phyloP scores from a whole-genome alignment of 2,329 filamentous ascomycete species.

The Ilyonectria mors-panacis region DNA sequence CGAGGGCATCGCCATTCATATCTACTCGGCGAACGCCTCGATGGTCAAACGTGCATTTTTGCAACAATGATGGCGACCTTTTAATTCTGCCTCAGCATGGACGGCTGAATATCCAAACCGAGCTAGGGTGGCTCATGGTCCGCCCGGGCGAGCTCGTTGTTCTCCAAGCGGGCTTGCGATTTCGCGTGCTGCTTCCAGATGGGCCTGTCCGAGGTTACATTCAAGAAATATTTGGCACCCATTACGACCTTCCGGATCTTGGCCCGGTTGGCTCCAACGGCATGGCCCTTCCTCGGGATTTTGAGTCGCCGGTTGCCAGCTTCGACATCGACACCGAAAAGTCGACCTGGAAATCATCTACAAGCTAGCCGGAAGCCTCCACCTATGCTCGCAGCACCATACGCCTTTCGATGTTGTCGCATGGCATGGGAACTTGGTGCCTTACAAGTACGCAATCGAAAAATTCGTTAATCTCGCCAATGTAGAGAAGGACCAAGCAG shows the following conservation, averaged over 20 bases:
- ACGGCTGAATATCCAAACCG: constrained; percentile 80
- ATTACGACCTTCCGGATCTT: constrained; percentile 78
- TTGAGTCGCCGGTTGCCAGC: constrained; percentile 77
- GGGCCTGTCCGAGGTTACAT: constrained; percentile 79
- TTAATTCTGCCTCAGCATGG: constrained; percentile 82
- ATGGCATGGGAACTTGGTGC: constrained; percentile 78
- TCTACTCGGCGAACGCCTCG: constrained; percentile 60
- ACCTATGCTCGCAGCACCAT: constrained; percentile 71
- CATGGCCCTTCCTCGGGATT: constrained; percentile 80
- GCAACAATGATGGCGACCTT: constrained; percentile 75
- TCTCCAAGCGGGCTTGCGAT: constrained; percentile 79
- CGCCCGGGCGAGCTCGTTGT: constrained; percentile 82
- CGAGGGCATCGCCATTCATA: constrained; percentile 63
- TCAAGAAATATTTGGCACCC: constrained; percentile 78
- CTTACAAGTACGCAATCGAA: constrained; percentile 79
- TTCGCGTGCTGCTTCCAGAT: constrained; percentile 76
- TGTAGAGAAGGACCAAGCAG: constrained; percentile 71
- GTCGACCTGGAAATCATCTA: constrained; percentile 66
- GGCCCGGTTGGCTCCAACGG: constrained; percentile 82
- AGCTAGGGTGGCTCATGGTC: constrained; percentile 79
- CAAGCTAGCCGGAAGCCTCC: constrained; percentile 74
- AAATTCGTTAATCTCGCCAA: constrained; percentile 80
- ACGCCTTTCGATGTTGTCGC: constrained; percentile 79
- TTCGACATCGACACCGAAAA: constrained; percentile 62
- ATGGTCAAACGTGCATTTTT: constrained; percentile 64